Evolutionary conservation across 352 stramenopile genomes (phyloP), one percentile per base, ranked within the genome.

Genomic region (Blastocystis sp.): DNA sequence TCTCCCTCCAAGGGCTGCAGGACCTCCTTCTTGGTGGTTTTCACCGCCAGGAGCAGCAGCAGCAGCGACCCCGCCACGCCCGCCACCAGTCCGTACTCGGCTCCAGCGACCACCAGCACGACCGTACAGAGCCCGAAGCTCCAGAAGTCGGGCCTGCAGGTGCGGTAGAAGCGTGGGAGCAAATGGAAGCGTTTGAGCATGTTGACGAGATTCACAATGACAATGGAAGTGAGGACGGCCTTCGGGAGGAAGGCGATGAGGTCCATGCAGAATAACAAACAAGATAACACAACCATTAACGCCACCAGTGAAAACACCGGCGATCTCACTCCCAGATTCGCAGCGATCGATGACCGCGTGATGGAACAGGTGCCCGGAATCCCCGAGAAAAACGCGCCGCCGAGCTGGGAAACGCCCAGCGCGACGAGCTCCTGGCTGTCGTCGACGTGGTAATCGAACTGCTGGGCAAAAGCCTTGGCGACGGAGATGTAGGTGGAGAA

Each of bases 341-440:
- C 57, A 2, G 38, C 57, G 1, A 67, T 24, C 7, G 57, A 67
- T n/a, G 24, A 42, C 18, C 57, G 57, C 0, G 24, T 38, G 7
- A 67, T 34, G 18, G 57, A 67, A 0, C 21, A 14, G 38, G 24
- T 67, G 24, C 57, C 1, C 0, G 57, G 24, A 16, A 67, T 32
- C 6, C 14, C 3, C 18, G 57, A 67, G 57, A 67, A 67, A 14
- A 67, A 67, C 4, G 24, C n/a, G 9, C 57, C 57, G 4, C 4
- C 57, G 14, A 67, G 16, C 7, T 67, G 57, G 21, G 27, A 77
- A 4, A 77, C 48, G 24, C 65, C 65, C 29, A 77, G 49, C 4
- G 65, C 65, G 6, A 77, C 29, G 16, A 77, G 29, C 36, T 77
- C 65, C n/a, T 77, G 65, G 36, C 48, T 77, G 21, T 77, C 65